Evolutionary conservation across 1,284 basidiomycete genomes (phyloP), one percentile per base, ranked within the genome.

Genomic region (Apiotrichum brassicae): DNA sequence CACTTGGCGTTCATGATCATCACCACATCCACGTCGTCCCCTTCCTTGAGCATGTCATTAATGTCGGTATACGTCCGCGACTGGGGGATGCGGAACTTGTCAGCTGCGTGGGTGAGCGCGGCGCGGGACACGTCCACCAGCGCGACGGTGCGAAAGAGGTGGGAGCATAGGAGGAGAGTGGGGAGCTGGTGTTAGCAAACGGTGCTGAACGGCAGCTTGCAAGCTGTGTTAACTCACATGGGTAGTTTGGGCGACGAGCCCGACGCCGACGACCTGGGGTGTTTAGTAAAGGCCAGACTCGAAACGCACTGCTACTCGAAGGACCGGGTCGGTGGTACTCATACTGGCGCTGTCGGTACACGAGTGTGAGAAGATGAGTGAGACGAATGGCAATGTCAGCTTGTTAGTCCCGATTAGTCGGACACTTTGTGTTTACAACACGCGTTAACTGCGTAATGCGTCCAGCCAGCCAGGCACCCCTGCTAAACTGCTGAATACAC

Each of bases 91-190:
- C 54, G 50, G 51, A 68, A 74, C 57, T 74, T 74, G 4, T 28
- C 16, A 0, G 56, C 51, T 3, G 63, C 63, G 30, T 74, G 65
- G 2, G 49, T 43, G 18, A 70, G 56, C 9, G 66, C 62, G 0
- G 53, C 14, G 4, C 33, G 37, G 0, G 65, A 68, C 19, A 73
- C 60, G 46, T 73, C 72, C 34, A 68, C 70, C 18, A 74, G 58
- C 6, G 72, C 71, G 7, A 45, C 36, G 16, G 47, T 42, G 4
- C 34, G 36, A 57, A 56, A 61, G 33, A 56, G 38, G 38, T 56
- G 51, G 24, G 54, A 58, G 38, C 25, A 39, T 14, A 58, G 53
- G 18, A 51, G 36, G 34, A 61, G 53, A 13, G 48, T 61, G 4
- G 59, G 59, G 14, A 61, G 48, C 48, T 60, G 43, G 1, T n/a